A percentile compares a stretch with the other conserved stretches of the same genome.
phyloP scores from a whole-genome alignment of 2,329 filamentous ascomycete genomes.

The Scedosporium apiospermum region DNA sequence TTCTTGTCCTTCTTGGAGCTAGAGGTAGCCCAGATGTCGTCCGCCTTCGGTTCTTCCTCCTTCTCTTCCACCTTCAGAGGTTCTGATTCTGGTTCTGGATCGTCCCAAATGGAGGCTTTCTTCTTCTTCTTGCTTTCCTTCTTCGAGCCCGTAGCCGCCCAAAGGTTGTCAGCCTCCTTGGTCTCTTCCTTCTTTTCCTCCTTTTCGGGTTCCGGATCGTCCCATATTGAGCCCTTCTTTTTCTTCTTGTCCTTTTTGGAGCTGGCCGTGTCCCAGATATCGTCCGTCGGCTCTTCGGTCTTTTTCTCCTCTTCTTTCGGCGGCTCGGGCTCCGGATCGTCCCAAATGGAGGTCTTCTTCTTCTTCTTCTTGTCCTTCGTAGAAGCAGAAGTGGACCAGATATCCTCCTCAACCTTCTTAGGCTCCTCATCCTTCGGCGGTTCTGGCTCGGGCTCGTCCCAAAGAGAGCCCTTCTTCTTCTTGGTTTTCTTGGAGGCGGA shows the following conservation, averaged over 20 bases:
- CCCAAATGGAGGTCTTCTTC: constrained; percentile 14
- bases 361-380: constrained; percentile 28
- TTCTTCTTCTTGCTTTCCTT: constrained; percentile 32
- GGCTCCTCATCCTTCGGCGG: constrained; percentile 8
- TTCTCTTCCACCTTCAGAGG: constrained; percentile 17
- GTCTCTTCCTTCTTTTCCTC: constrained; percentile 13
- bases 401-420: constrained; percentile 10
- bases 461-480: neutral
- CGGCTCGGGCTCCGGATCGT: constrained; percentile 14
- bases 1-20: constrained; percentile 21
- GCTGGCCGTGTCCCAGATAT: constrained; percentile 12
- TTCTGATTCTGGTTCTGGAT: constrained; percentile 13
- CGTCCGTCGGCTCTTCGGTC: constrained; percentile 10
- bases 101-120: constrained; percentile 14
- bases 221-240: constrained; percentile 18
- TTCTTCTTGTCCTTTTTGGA: constrained; percentile 23
- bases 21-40: constrained; percentile 12
- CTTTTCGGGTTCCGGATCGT: constrained; percentile 11
- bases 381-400: neutral
- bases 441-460: constrained; percentile 9
- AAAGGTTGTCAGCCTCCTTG: constrained; percentile 2
- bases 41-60: constrained; percentile 9
- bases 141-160: constrained; percentile 16
- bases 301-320: constrained; percentile 10
- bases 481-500: constrained; percentile 26